Conservation (phyloP, 345 rosid species). For the Gossypium longicalyx region DNA sequence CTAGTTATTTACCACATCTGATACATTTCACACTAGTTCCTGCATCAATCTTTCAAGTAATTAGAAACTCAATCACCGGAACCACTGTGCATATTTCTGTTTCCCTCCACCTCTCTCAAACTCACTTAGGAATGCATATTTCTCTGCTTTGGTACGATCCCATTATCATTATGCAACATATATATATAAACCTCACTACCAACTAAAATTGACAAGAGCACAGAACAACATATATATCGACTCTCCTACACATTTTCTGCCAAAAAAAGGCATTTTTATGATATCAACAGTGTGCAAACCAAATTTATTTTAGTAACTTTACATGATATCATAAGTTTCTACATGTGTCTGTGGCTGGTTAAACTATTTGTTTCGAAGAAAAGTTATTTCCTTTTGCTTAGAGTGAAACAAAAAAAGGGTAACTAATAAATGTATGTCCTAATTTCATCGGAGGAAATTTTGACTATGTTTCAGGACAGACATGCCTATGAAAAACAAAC, state of each 20-base stretch:
- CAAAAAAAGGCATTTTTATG: background rate
- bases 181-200: background rate
- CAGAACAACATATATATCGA: background rate
- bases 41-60: background rate
- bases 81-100: background rate
- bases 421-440: background rate
- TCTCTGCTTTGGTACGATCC: background rate
- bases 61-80: background rate
- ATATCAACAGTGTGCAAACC: background rate
- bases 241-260: background rate
- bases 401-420: background rate
- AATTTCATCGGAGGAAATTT: background rate
- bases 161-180: background rate
- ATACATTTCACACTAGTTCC: background rate
- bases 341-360: background rate
- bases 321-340: background rate
- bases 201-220: background rate
- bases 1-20: background rate
- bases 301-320: background rate
- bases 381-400: background rate
- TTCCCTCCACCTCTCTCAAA: background rate
- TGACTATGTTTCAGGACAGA: background rate
- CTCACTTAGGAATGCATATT: background rate
- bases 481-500: background rate
- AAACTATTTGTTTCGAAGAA: background rate